Base-by-base conservation (phyloP, 345 rosid species). In the Arabidopsis thaliana region DNA sequence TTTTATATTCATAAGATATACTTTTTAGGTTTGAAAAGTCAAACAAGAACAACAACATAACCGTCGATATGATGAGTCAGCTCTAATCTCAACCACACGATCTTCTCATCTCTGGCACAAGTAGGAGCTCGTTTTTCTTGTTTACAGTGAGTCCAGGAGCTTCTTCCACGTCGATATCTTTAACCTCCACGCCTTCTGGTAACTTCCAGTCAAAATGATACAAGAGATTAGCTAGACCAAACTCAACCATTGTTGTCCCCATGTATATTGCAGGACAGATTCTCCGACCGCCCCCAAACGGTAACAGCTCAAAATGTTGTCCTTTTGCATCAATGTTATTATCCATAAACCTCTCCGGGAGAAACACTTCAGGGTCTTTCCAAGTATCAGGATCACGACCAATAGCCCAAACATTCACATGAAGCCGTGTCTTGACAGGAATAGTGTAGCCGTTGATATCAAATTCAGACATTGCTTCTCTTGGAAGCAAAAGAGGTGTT, bases 221-320 rank as follows among this genome's bases (percentile, higher is more conserved):
- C 40, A 82, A 40, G 33, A 85, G 7, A 64, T 82, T 82, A 0
- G 87, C 87, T 0, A 84, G 69, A 38, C 82, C 67, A 37, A 76
- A 32, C 82, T 84, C 89, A 24, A 71, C 66, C 46, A 49, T 61
- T 32, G 49, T 22, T 22, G 69, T 10, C 4, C 72, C 89, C 81
- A 79, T 73, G 28, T 37, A 68, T 0, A 76, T 44, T 0, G 58
- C 85, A 0, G 87, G 89, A 59, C 87, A 84, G 1, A 67, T 75
- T 80, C 90, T 83, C 41, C 86, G 22, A 0, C 90, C 90, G 6
- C 74, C 46, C 0, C 90, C 87, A 65, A 83, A 83, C 8, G 89
- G 78, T 71, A 84, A 61, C 3, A 63, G 25, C 82, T 82, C 83
- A 25, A 83, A 82, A 62, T 75, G 3, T 3, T 78, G 79, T 66